Base-by-base conservation (phyloP, 208 protist species). In the Trypanosoma melophagium region DNA sequence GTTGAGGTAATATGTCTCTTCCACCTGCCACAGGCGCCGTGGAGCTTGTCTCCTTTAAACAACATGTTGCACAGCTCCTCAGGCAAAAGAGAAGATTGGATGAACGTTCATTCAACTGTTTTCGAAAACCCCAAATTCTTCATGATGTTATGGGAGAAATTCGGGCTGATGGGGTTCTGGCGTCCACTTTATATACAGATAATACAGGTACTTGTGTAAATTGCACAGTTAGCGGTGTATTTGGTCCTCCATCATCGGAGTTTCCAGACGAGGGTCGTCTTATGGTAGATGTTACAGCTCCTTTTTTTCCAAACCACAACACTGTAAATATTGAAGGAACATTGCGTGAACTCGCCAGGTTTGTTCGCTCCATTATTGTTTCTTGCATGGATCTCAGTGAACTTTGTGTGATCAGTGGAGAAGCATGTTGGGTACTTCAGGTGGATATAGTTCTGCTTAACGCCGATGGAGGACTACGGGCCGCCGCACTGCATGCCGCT, bases 401-500 rank as follows among this genome's bases (percentile, higher is more conserved):
- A 73, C 79, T 94, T 44, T 68, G 41, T 28, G 70, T 94, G n/a
- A 56, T 83, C n/a, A 61, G 57, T 17, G 81, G 84, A 0, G 91
- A 92, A 61, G 91, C 91, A 10, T 94, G 88, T 62, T 96, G 91
- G 89, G 83, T 94, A 51, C 75, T 96, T 21, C 80, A 74, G 19
- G 74, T 93, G 22, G 78, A 70, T 51, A 22, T 94, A 47, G 80
- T 79, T 57, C 68, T 94, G 50, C 61, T 94, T 19, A 84, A 85
- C 63, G 84, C 81, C 7, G 91, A 96, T 66, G 91, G 91, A 5
- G 79, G 84, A 7, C 71, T 96, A 28, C 83, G 82, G 17, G 81
- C 82, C 14, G 69, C 71, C 14, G 71, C 74, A 1, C 77, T 96
- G 55, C 86, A 92, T 66, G 83, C 86, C 22, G 77, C 75, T 16